phyloP scores from a whole-genome alignment of 1,284 basidiomycete genomes.

The Trametes hirsuta region DNA sequence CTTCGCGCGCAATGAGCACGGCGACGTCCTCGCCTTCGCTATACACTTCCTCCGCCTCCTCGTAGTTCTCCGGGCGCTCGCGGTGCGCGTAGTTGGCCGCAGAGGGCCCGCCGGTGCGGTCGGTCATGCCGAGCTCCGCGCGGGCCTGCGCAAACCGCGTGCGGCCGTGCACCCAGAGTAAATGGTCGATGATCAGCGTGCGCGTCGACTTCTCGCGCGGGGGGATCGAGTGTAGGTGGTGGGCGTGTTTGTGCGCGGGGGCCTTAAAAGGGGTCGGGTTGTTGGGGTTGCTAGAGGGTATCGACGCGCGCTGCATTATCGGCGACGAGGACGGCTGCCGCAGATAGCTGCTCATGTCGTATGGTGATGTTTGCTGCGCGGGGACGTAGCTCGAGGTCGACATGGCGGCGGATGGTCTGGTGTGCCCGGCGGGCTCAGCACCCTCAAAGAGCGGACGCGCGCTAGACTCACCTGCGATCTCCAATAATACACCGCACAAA shows the following conservation, averaged over 20 bases:
- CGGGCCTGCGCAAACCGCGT: conserved; percentile 82
- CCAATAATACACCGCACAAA: too few relatives aligned
- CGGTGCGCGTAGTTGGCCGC: conserved; percentile 60
- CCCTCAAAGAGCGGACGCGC: neutral
- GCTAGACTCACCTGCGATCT: too few relatives aligned
- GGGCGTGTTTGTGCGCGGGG: conserved; percentile 71
- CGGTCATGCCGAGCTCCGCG: conserved; percentile 81
- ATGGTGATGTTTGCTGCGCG: conserved; percentile 18
- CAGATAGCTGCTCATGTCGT: conserved; percentile 26
- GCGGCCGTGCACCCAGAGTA: conserved; percentile 79
- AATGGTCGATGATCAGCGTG: conserved; percentile 81
- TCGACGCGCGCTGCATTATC: conserved; percentile 28
- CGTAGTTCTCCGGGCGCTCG: conserved; percentile 70
- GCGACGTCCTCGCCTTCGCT: conserved; percentile 67
- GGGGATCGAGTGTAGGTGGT: conserved; percentile 76
- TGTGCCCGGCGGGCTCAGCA: neutral
- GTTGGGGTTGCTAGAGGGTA: conserved; percentile 18
- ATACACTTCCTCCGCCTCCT: conserved; percentile 66
- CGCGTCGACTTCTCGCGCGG: conserved; percentile 79
- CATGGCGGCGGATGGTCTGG: conserved; percentile 4
- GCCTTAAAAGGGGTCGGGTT: conserved; percentile 47
- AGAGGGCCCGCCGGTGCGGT: conserved; percentile 67
- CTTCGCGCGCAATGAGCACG: conserved; percentile 54
- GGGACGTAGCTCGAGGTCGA: conserved; percentile 18
- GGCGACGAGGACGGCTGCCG: conserved; percentile 37